Conservation (phyloP, 1,284 basidiomycete species). For the Termitomyces sp. region DNA sequence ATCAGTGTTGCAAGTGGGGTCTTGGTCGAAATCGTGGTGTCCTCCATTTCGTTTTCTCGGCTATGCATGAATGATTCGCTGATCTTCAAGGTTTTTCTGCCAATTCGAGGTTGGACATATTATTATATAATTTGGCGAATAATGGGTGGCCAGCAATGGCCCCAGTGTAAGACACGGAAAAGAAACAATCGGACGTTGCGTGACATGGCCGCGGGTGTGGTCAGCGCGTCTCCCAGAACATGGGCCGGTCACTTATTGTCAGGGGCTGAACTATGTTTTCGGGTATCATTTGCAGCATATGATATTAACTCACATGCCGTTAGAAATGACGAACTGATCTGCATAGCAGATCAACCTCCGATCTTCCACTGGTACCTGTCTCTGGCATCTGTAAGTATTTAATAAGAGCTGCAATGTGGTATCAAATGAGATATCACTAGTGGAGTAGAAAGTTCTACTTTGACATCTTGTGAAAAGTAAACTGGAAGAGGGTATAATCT, state of each 20-base stretch:
- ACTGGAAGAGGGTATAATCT: conserved; percentile 22
- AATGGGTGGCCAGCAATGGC: conserved; percentile 1
- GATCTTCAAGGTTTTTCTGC: neutral
- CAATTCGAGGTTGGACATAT: neutral
- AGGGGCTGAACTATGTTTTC: conserved; percentile 5
- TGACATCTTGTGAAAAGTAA: conserved; percentile 2
- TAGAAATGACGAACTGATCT: conserved; percentile 9
- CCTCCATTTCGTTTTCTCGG: neutral
- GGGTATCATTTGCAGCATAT: conserved; percentile 13
- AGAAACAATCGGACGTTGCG: neutral
- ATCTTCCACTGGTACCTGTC: neutral
- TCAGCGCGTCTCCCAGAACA: neutral
- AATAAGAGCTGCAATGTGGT: neutral
- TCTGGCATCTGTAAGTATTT: neutral
- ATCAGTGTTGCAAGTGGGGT: conserved; percentile 11
- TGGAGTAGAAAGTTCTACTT: neutral
- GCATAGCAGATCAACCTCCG: conserved; percentile 6
- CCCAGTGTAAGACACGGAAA: neutral
- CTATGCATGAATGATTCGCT: neutral
- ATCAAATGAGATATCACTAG: neutral
- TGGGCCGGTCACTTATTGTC: conserved; percentile 9
- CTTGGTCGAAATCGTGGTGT: neutral
- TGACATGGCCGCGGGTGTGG: neutral
- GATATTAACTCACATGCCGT: conserved; percentile 12
- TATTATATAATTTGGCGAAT: conserved; percentile 1